Evolutionary conservation across 2,329 filamentous ascomycete species (phyloP).

Genomic region (Rosellinia necatrix): DNA sequence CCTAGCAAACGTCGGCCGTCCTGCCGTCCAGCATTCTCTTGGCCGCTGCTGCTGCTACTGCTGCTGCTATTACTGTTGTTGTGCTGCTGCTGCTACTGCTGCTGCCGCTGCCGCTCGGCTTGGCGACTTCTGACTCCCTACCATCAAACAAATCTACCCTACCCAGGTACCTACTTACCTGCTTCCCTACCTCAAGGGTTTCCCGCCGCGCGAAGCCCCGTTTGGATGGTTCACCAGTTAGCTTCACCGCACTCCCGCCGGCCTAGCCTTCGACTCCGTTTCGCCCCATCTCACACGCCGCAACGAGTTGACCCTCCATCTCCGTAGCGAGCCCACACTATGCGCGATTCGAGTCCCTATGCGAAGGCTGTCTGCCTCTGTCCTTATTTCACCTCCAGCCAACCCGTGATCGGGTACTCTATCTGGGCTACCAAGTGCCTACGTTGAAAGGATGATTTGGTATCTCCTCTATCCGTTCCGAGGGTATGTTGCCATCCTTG

Average conservation of each 20-base stretch:
- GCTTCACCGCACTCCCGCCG: conserved; percentile 11
- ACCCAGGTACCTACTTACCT: background rate
- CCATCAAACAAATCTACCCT: background rate
- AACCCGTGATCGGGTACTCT: conserved; percentile 16
- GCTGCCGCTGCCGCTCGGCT: conserved; percentile 12
- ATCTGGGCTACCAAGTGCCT: conserved; percentile 23
- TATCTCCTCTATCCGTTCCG: conserved; percentile 77
- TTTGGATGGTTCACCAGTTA: conserved; percentile 21
- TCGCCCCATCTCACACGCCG: conserved; percentile 21
- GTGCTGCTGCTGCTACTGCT: too few species aligned
- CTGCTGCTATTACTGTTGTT: too few species aligned
- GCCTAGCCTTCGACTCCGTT: conserved; percentile 17
- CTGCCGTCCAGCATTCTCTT: conserved; percentile 5
- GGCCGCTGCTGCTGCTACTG: too few species aligned
- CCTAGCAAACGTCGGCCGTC: conserved; percentile 7
- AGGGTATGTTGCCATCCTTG: conserved; percentile 60
- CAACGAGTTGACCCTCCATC: conserved; percentile 17
- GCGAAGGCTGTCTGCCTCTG: conserved; percentile 29
- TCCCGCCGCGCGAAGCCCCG: conserved; percentile 16
- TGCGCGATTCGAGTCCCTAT: conserved; percentile 28
- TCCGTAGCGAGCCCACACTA: conserved; percentile 28
- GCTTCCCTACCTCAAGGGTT: conserved; percentile 8
- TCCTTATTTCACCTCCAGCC: conserved; percentile 9
- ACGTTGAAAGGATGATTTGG: conserved; percentile 66
- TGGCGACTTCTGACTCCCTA: conserved; percentile 9